A percentile compares a stretch with the other conserved stretches of the same genome.
Conservation (phyloP, 441 rosid genomes). For the Syzygium syzygioides region DNA sequence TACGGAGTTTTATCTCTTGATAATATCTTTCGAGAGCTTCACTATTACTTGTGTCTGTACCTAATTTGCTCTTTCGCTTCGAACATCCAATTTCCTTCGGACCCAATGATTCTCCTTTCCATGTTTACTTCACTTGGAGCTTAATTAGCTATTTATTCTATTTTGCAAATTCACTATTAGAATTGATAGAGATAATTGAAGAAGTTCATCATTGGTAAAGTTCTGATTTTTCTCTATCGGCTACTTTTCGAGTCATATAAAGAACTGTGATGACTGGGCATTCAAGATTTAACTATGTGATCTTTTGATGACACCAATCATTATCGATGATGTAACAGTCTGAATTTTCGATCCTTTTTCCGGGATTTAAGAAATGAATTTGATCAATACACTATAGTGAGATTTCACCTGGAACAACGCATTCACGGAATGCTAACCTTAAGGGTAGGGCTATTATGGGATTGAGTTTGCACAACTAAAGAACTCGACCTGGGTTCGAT, state of each 20-base stretch:
- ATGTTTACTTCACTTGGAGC: not conserved
- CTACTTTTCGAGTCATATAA: not conserved
- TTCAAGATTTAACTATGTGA: not conserved
- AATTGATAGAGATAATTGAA: no score
- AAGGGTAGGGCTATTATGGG: no score
- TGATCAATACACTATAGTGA: no score
- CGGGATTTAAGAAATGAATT: no score
- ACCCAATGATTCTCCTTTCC: not conserved
- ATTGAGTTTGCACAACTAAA: no score
- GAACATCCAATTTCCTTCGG: not conserved
- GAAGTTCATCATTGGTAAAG: not conserved
- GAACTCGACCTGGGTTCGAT: no score
- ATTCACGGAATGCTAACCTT: no score
- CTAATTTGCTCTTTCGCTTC: not conserved
- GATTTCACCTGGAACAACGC: no score
- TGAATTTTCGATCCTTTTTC: no score
- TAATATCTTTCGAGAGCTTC: not conserved
- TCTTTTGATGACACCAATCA: not conserved
- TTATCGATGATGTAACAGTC: no score
- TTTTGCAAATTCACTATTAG: not conserved
- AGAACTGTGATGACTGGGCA: not conserved
- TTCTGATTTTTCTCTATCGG: no score
- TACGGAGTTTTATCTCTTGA: not conserved
- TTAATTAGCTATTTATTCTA: no score
- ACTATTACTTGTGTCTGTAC: not conserved